A percentile compares a stretch with the other conserved stretches of the same genome.
phyloP scores from a whole-genome alignment of 2,329 filamentous ascomycete species.

The Aspergillus sojae region DNA sequence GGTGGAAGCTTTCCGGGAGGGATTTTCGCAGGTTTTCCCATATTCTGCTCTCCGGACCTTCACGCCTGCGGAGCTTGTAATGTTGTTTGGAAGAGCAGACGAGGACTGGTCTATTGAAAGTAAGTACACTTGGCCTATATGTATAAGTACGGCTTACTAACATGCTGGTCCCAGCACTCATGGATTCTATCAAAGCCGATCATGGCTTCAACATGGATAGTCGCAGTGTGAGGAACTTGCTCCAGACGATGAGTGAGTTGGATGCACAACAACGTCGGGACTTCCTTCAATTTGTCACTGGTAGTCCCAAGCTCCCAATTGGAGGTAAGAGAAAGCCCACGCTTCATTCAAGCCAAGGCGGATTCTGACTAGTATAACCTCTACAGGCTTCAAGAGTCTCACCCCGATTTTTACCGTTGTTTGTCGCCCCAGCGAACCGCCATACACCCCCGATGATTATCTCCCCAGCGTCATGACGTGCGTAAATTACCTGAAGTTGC shows the following conservation, averaged over 20 bases:
- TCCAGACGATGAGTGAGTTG: conserved; percentile 93
- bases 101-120: conserved; percentile 98
- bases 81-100: conserved; percentile 87
- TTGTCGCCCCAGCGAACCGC: conserved; percentile 95
- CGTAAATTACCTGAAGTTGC: conserved; percentile 97
- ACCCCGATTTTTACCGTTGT: conserved; percentile 99
- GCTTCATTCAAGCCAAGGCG: conserved; percentile 26
- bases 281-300: conserved; percentile 96
- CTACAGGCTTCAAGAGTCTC: conserved; percentile 86
- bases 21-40: conserved; percentile 95
- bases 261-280: conserved; percentile 75
- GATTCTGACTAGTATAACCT: conserved; percentile 24
- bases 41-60: conserved; percentile 91
- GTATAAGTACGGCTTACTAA: conserved; percentile 25
- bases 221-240: conserved; percentile 86
- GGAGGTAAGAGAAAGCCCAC: conserved; percentile 67
- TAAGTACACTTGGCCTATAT: conserved; percentile 53
- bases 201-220: conserved; percentile 99
- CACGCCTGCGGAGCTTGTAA: conserved; percentile 91
- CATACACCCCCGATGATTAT: conserved; percentile 93
- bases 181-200: conserved; percentile 98
- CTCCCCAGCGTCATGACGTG: conserved; percentile 99
- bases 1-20: conserved; percentile 84
- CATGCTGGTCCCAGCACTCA: conserved; percentile 65
- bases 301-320: conserved; percentile 96